Evolutionary conservation across 2,329 filamentous ascomycete species (phyloP).

Genomic region (Colletotrichum tofieldiae): DNA sequence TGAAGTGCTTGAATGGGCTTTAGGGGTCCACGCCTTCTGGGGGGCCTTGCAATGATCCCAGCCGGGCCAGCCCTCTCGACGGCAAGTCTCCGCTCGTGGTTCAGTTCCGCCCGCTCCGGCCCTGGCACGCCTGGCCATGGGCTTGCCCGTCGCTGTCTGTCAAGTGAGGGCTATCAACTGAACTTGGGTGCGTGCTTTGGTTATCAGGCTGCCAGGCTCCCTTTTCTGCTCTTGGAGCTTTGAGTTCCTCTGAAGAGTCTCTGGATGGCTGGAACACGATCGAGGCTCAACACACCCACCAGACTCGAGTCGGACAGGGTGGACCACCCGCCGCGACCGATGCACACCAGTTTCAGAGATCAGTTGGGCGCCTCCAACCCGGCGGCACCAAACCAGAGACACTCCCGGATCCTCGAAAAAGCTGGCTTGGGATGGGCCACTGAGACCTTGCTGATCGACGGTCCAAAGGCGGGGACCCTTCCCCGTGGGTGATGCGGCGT

Average conservation of each 20-base stretch:
- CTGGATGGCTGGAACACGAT: not conserved
- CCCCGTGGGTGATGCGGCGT: not conserved
- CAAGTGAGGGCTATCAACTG: not conserved
- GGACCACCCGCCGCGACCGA: slow-evolving; percentile 4
- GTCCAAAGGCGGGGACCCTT: slow-evolving; percentile 9
- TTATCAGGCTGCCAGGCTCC: not conserved
- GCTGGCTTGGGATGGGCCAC: slow-evolving; percentile 6
- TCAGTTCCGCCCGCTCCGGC: slow-evolving; percentile 2
- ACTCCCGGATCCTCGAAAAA: not conserved
- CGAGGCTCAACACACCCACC: not conserved
- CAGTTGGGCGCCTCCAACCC: slow-evolving; percentile 23
- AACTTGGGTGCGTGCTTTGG: not conserved
- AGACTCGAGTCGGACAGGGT: not conserved
- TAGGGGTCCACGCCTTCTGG: slow-evolving; percentile 29
- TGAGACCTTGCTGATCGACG: slow-evolving; percentile 9
- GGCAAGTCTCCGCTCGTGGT: not conserved
- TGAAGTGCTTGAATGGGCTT: slow-evolving; percentile 8
- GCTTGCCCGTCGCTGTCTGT: not conserved
- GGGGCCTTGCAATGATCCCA: slow-evolving; percentile 31
- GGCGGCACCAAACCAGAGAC: not conserved
- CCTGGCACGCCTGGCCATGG: too few species aligned
- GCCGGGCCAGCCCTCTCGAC: not conserved
- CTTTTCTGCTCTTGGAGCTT: not conserved
- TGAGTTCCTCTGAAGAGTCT: not conserved
- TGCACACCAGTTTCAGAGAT: slow-evolving; percentile 21